Evolutionary conservation across 805 yeast genomes (phyloP), one percentile per base, ranked within the genome.

Genomic region (Saccharomycopsis schoenii): DNA sequence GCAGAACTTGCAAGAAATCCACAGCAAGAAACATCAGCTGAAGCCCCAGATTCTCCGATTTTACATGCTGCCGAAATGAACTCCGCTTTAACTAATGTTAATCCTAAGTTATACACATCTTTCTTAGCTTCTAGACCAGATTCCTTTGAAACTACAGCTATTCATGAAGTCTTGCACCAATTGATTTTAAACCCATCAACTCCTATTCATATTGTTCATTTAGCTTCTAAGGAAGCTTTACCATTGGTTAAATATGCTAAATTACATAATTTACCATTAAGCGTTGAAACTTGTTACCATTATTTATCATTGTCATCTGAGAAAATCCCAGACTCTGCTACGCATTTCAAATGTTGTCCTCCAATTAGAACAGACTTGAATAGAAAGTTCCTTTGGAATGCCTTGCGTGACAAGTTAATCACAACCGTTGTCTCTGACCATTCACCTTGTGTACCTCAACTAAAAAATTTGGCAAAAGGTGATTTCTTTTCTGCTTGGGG

Each of bases 401-500:
- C 93, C 0, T 76, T 93, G 40, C 71, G 81, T 59, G 78, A 78
- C 24, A 84, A 83, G 42, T 74, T 84, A 39, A 85, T 92, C 63
- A 81, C 88, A 15, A 84, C 97, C 2, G 96, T 92, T 4, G 97
- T 93, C 6, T 88, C 96, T 12, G 98, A 92, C 72, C 98, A 92
- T 73, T 89, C 97, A 3, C 98, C 97, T 1, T 92, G 98, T 73
- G 89, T 97, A 0, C 96, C 97, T 0, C 89, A 89, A 63, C 77
- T 92, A 68, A 92, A 92, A 72, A 88, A 89, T 24, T 76, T 90
- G 58, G 86, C 83, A 11, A 78, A 82, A 62, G 97, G 97, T 50
- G 96, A 92, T 70, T 92, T 92, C 71, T 83, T 92, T 67, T 81
- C 85, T 41, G 96, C 97, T 1, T 92, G 98, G 98, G 98, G 97